A percentile compares a stretch with the other conserved stretches of the same genome.
These are phyloP conservation scores for Amanita pseudoporphyria DNA, from an alignment of 768 basidiomycete species.

Conservation along the genomic window DNA sequence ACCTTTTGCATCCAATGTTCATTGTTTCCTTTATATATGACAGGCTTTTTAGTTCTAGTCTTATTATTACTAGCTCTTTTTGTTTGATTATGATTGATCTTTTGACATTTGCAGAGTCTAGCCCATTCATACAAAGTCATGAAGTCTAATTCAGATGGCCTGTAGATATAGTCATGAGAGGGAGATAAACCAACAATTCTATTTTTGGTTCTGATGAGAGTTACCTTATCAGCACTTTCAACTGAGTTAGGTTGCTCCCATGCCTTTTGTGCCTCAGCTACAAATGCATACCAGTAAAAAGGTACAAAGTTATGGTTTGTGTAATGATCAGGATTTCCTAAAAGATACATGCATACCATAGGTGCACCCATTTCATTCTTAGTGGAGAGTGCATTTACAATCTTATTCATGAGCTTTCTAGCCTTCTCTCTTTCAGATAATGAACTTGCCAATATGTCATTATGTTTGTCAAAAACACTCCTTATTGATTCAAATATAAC, in stretches of 20 bases:
- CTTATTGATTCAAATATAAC: constrained; percentile 24
- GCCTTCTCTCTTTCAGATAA: no score
- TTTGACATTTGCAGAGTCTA: constrained; percentile 9
- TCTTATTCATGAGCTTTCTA: no score
- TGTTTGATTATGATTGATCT: no score
- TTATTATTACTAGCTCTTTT: no score
- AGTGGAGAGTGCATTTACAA: no score
- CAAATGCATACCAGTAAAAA: constrained; percentile 25
- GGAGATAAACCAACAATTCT: constrained; percentile 15
- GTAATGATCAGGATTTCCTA: no score
- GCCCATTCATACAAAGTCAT: constrained; percentile 22
- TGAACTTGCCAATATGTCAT: constrained; percentile 15
- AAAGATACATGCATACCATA: no score
- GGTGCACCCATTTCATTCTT: constrained; percentile 27
- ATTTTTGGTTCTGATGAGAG: constrained; percentile 11
- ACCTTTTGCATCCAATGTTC: no score
- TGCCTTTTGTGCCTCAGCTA: constrained; percentile 13
- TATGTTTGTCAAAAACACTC: constrained; percentile 17
- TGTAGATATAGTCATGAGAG: constrained; percentile 24
- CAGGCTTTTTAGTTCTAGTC: no score
- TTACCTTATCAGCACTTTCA: constrained; percentile 7
- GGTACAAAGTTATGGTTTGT: constrained; percentile 22
- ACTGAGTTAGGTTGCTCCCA: constrained; percentile 12
- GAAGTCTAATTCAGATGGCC: constrained; percentile 12
- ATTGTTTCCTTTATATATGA: no score